Base-by-base conservation (phyloP, 202 grass and related monocot species). In the Elaeis oleifera region DNA sequence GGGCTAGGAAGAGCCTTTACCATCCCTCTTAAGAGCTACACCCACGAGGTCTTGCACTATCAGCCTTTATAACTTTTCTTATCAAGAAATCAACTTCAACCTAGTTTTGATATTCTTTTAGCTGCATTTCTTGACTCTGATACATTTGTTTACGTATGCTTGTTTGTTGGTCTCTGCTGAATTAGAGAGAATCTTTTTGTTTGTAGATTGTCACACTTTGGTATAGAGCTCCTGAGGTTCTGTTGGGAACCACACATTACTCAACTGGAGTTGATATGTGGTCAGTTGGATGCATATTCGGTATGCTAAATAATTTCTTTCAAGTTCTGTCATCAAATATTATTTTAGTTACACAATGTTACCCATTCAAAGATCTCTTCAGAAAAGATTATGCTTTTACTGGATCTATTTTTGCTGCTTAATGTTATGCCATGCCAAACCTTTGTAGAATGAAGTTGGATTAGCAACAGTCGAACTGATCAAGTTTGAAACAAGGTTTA, bases 191-290 rank as follows among this genome's bases (percentile, higher is more conserved):
- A 13, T 1, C 9, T 57, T 58, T 22, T 57, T 51, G 2, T 25
- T 23, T 69, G 73, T 74, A 99, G 94, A 99, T 99, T 64, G 88
- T 92, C 16, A 92, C 94, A 13, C 85, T 99, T 51, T 99, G 94
- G 94, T 99, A 99, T 50, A 86, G 88, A 78, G 94, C 88, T 80
- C 94, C 88, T 55, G 94, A 99, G 65, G 85, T 99, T 71, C 71
- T 92, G 75, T 71, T 99, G 67, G 94, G 94, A 61, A 73, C 69
- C 20, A 92, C 80, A 44, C 88, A 92, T 69, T 92, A 92, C 67
- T 92, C 94, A 59, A 86, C 85, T 70, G 82, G 88, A 51, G 94
- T 99, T 63, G 88, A 92, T 77, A 92, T 99, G 70, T 92, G 88
- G 94, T 92, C 88, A 0, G 64, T 99, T 49, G 94, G 94, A 60